Evolutionary conservation across 2,329 filamentous ascomycete species (phyloP).

Genomic region (Pestalotiopsis sp.): DNA sequence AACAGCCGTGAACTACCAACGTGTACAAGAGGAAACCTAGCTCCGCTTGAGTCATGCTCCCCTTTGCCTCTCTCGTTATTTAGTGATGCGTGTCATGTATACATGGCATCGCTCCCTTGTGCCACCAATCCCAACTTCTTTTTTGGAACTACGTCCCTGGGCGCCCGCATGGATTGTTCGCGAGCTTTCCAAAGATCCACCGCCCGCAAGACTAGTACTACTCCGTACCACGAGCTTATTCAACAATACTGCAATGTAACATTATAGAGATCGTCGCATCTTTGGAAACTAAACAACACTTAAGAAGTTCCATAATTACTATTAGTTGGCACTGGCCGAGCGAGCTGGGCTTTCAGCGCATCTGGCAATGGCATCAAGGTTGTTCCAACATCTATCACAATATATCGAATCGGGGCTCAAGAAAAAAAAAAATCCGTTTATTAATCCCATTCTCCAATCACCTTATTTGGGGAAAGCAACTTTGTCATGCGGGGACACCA

Average conservation of each 20-base stretch:
- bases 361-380: too few relatives aligned
- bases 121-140: not conserved
- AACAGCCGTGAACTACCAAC: not conserved
- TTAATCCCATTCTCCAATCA: not conserved
- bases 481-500: constrained; percentile 6
- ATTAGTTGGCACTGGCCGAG: too few relatives aligned
- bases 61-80: not conserved
- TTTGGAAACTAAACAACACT: too few relatives aligned
- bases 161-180: constrained; percentile 6
- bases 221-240: not conserved
- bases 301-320: too few relatives aligned
- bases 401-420: not conserved
- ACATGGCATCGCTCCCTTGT: not conserved
- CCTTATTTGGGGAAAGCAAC: not conserved
- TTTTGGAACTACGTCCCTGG: not conserved
- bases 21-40: not conserved
- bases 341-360: too few relatives aligned
- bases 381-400: too few relatives aligned
- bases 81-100: not conserved
- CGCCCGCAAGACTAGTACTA: not conserved
- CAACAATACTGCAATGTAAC: not conserved
- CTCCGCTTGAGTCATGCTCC: not conserved
- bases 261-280: not conserved
- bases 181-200: constrained; percentile 7
- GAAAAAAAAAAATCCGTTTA: not conserved